Evolutionary conservation across 148 eudicot species (phyloP), one percentile per base, ranked within the genome.

Genomic region (Nepenthes mirabilis): DNA sequence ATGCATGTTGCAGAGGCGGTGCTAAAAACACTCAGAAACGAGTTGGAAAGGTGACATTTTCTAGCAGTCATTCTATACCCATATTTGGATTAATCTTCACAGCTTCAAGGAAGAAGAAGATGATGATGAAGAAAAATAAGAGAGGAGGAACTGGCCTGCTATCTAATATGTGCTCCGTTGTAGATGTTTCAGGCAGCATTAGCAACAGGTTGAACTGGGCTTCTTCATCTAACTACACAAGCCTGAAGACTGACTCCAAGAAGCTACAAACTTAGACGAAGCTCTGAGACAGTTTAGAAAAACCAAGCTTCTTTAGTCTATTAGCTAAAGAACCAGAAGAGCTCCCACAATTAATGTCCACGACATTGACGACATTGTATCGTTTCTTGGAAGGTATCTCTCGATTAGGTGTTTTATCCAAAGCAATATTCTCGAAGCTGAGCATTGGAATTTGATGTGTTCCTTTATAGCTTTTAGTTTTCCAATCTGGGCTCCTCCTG

Each of bases 241-340:
- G 61, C 51, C 68, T 74, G 58, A 74, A 80, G 81, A 70, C n/a
- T 12, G 52, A 49, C 52, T 71, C 52, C 83, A 74, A 62, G 59
- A 9, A 47, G 34, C 65, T 66, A 65, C 52, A 49, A 11, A 47
- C 59, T 65, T 74, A 83, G 67, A 67, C 65, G 72, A 75, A 56
- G 74, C 78, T 81, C 36, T 83, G 83, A 4, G 90, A 87, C 34
- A 84, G 73, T 67, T 91, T 85, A 14, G 95, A 82, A 79, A 83
- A 91, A 32, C 82, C 55, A n/a, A 81, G 89, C 75, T 83, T 85
- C 74, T 81, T 87, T 53, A 85, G 68, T 52, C 81, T 74, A 63
- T 65, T 77, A 57, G 83, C 65, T 62, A 82, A 71, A 13, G 76
- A 59, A 43, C 68, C 76, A 11, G 74, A 73, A 2, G 79, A 65